These are phyloP conservation scores for Bipolaris victoriae DNA, from an alignment of 2,329 filamentous ascomycete genomes.

Conservation along the genomic window DNA sequence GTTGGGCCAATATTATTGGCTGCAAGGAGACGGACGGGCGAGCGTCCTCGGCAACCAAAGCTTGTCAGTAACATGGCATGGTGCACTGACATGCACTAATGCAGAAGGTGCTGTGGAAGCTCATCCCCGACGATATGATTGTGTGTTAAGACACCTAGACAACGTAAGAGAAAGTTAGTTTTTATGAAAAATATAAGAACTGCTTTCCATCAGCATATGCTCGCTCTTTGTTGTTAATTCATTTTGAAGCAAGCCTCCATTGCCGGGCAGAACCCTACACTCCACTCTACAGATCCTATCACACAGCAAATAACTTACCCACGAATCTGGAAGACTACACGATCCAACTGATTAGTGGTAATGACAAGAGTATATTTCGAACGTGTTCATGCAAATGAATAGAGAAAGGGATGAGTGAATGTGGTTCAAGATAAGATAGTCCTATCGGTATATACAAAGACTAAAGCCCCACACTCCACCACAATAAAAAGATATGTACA, in stretches of 20 bases:
- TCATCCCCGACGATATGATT: slow-evolving; percentile 45
- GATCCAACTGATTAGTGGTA: too few species aligned
- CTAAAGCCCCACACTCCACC: background rate
- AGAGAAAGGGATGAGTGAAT: too few species aligned
- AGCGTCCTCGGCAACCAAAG: slow-evolving; percentile 6
- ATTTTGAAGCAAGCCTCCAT: too few species aligned
- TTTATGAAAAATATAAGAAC: too few species aligned
- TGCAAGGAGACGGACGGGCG: background rate
- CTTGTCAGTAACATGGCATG: slow-evolving; percentile 3
- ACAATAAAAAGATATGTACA: slow-evolving; percentile 2
- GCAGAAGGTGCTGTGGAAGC: slow-evolving; percentile 11
- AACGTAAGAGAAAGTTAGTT: slow-evolving; percentile 15
- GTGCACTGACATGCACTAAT: slow-evolving; percentile 5
- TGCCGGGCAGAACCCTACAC: too few species aligned
- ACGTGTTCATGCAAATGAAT: too few species aligned
- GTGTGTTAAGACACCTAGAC: background rate
- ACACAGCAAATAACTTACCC: too few species aligned
- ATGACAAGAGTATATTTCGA: too few species aligned
- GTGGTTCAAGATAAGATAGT: background rate
- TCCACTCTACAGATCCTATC: too few species aligned
- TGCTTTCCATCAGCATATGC: too few species aligned
- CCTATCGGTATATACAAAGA: background rate
- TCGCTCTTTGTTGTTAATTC: too few species aligned
- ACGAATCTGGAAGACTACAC: too few species aligned
- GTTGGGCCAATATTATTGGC: slow-evolving; percentile 11